These are phyloP conservation scores for Solanum bulbocastanum DNA, from an alignment of 257 asterid species.

Conservation along the genomic window DNA sequence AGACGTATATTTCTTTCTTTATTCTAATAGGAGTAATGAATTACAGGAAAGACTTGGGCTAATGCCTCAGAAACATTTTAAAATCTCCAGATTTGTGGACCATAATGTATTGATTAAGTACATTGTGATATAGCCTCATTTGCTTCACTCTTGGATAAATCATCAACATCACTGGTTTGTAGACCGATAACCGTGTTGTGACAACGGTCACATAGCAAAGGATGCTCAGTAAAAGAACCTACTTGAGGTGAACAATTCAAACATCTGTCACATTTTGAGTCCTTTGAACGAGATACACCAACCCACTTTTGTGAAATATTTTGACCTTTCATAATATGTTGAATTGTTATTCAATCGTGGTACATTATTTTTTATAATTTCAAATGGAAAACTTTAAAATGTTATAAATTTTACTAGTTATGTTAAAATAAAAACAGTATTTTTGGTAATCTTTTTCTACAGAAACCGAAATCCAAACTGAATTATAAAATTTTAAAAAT, in stretches of 20 bases:
- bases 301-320: constrained; percentile 25
- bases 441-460: not conserved
- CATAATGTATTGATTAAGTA: not conserved
- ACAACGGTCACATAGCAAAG: constrained; percentile 69
- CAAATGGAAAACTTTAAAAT: too few relatives aligned
- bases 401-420: too few relatives aligned
- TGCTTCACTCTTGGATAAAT: not conserved
- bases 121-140: not conserved
- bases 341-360: too few relatives aligned
- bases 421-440: not conserved
- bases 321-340: too few relatives aligned
- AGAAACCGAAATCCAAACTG: not conserved
- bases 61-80: not conserved
- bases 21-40: not conserved
- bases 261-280: constrained; percentile 83
- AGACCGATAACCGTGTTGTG: constrained; percentile 22
- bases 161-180: not conserved
- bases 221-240: constrained; percentile 62
- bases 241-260: constrained; percentile 82
- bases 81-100: not conserved
- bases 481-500: not conserved
- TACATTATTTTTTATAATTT: too few relatives aligned
- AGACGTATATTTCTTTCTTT: not conserved
- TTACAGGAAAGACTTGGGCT: not conserved
- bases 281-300: constrained; percentile 74